Percentiles rank a stretch among this genome's conserved stretches.
phyloP scores from a whole-genome alignment of 352 stramenopile species.

The Phytophthora rubi region DNA sequence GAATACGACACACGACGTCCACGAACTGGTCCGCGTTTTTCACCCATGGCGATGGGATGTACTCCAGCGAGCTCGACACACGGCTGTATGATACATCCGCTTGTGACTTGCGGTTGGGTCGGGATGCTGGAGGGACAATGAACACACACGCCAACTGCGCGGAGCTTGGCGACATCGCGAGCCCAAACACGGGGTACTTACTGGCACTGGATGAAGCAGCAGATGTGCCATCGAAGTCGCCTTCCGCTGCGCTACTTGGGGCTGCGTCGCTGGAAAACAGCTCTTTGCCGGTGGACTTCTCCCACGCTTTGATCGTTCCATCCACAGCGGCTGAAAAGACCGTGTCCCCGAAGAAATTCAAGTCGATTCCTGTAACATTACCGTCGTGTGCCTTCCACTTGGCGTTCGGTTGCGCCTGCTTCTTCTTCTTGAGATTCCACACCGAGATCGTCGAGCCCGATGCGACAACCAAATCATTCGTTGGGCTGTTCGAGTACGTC shows the following conservation, averaged over 20 bases:
- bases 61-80: constrained; percentile 77
- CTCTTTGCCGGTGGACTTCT: constrained; percentile 45
- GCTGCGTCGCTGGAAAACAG: constrained; percentile 30
- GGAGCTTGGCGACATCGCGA: constrained; percentile 75
- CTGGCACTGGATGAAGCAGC: constrained; percentile 13
- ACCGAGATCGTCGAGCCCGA: constrained; percentile 75
- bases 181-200: constrained; percentile 76
- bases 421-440: constrained; percentile 72
- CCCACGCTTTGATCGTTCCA: constrained; percentile 69
- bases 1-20: constrained; percentile 53
- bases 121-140: constrained; percentile 78
- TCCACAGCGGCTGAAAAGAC: constrained; percentile 71
- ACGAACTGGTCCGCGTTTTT: constrained; percentile 51
- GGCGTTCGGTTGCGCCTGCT: constrained; percentile 27
- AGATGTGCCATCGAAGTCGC: constrained; percentile 5
- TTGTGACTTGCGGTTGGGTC: constrained; percentile 82
- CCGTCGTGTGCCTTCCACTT: constrained; percentile 75
- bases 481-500: constrained; percentile 58
- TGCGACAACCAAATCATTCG: constrained; percentile 63
- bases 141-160: constrained; percentile 71
- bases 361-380: constrained; percentile 68
- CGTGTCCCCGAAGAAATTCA: constrained; percentile 69
- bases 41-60: constrained; percentile 65
- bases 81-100: constrained; percentile 86
- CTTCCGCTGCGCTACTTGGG: constrained; percentile 6